Conservation (phyloP, 345 rosid species). For the Hirschfeldia incana region DNA sequence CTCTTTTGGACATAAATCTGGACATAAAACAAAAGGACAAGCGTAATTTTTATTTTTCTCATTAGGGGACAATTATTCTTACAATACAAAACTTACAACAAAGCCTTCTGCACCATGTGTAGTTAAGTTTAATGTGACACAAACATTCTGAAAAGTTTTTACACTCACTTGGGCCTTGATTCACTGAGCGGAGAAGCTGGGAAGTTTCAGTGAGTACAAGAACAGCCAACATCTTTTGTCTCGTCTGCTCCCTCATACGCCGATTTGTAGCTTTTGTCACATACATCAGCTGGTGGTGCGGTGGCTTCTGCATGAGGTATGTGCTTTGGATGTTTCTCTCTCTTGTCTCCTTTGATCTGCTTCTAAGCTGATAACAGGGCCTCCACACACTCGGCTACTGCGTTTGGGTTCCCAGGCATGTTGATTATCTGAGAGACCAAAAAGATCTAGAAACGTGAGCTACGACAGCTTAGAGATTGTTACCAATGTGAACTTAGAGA, state of each 20-base stretch:
- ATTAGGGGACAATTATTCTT: no score
- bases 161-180: neutral
- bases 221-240: conserved; percentile 43
- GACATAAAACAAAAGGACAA: no score
- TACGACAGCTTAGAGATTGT: conserved; percentile 2
- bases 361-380: conserved; percentile 83
- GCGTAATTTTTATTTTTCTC: no score
- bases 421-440: conserved; percentile 71
- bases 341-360: conserved; percentile 92
- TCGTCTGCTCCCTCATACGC: conserved; percentile 41
- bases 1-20: no score
- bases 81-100: no score
- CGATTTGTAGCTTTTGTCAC: conserved; percentile 68
- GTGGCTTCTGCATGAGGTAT: conserved; percentile 71
- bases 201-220: conserved; percentile 58
- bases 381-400: conserved; percentile 92
- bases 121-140: no score
- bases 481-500: neutral
- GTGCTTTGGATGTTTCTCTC: conserved; percentile 90
- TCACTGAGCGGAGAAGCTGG: conserved; percentile 6
- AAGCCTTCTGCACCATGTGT: no score
- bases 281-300: conserved; percentile 53
- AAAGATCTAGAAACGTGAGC: conserved; percentile 9
- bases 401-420: conserved; percentile 99
- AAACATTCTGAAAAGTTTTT: conserved; percentile 3